phyloP scores from a whole-genome alignment of 2,329 filamentous ascomycete genomes.

The Xylariaceae sp. region DNA sequence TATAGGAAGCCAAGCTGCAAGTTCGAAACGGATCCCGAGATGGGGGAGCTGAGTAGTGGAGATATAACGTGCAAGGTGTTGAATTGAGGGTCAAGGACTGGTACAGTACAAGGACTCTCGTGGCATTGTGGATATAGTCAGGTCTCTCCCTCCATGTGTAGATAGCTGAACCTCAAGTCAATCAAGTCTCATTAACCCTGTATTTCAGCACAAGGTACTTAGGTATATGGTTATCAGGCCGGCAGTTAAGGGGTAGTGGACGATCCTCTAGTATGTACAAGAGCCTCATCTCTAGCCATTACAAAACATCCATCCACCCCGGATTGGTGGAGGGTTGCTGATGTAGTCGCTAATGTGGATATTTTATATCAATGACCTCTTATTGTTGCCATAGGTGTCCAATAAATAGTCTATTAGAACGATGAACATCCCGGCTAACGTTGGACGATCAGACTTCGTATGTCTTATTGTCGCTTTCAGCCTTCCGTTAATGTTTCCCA shows the following conservation, averaged over 20 bases:
- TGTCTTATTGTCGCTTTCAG: constrained; percentile 1
- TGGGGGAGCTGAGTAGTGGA: too few species aligned
- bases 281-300: not conserved
- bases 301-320: too few species aligned
- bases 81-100: too few species aligned
- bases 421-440: not conserved
- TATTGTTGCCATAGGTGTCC: not conserved
- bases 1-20: constrained; percentile 8
- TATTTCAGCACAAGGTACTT: too few species aligned
- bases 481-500: not conserved
- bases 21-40: constrained; percentile 46
- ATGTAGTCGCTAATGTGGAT: not conserved
- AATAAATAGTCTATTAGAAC: not conserved
- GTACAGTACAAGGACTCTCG: too few species aligned
- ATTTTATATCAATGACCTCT: not conserved
- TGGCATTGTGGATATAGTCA: too few species aligned
- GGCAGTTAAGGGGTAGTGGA: not conserved
- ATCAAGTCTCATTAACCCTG: too few species aligned
- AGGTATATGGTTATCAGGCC: too few species aligned
- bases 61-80: too few species aligned
- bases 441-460: constrained; percentile 3
- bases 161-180: too few species aligned
- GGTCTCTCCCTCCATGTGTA: too few species aligned
- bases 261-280: too few species aligned
- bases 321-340: not conserved